Percentiles rank a stretch among this genome's conserved stretches.
phyloP scores from a whole-genome alignment of 352 stramenopile species.

The Pythium periplocum region DNA sequence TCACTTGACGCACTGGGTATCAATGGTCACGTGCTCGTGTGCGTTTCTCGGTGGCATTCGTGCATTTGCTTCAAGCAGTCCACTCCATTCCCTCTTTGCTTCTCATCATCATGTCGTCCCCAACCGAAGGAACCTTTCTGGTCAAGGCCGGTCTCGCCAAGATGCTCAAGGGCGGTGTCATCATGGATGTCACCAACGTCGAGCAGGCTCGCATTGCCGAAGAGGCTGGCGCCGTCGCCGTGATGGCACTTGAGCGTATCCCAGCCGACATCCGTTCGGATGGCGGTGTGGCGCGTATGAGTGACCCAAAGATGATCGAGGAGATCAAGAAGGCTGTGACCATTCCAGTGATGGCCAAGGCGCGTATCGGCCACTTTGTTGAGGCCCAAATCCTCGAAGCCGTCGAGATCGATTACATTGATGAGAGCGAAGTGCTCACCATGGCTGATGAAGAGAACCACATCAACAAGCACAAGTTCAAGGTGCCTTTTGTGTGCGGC shows the following conservation, averaged over 20 bases:
- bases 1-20: no score
- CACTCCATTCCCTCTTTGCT: slow-evolving; percentile 18
- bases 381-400: slow-evolving; percentile 98
- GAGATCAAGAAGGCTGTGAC: slow-evolving; percentile 98
- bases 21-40: no score
- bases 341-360: slow-evolving; percentile 99
- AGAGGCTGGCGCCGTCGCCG: slow-evolving; percentile 94
- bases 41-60: not conserved
- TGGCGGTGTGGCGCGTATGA: slow-evolving; percentile 96
- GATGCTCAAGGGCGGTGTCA: slow-evolving; percentile 99
- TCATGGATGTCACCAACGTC: slow-evolving; percentile 93
- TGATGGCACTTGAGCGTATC: slow-evolving; percentile 98
- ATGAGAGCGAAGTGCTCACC: slow-evolving; percentile 97
- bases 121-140: slow-evolving; percentile 76
- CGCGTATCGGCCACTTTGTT: slow-evolving; percentile 98
- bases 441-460: slow-evolving; percentile 98
- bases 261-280: slow-evolving; percentile 96
- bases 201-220: slow-evolving; percentile 96
- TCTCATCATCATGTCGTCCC: slow-evolving; percentile 18
- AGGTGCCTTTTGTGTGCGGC: slow-evolving; percentile 98
- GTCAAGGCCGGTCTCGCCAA: slow-evolving; percentile 96
- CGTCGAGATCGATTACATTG: slow-evolving; percentile 98
- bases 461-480: slow-evolving; percentile 97
- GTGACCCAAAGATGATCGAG: slow-evolving; percentile 96
- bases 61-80: slow-evolving; percentile 1